Evolutionary conservation across 2,329 filamentous ascomycete genomes (phyloP).

Genomic region (Cladosporium phlei): DNA sequence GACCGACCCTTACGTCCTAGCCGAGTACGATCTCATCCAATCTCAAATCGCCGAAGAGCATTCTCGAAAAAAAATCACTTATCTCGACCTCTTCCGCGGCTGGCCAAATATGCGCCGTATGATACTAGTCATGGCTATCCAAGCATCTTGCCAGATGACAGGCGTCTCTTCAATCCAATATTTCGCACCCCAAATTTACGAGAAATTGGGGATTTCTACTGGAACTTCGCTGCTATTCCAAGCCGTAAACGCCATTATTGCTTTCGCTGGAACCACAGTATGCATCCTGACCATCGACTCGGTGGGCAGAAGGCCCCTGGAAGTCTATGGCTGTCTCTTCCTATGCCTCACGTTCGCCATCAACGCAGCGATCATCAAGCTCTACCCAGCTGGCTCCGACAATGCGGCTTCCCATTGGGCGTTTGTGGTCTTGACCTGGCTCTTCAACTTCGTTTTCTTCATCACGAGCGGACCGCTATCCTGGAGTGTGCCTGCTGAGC

Average conservation of each 20-base stretch:
- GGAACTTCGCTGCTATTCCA: conserved; percentile 20
- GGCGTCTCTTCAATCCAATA: conserved; percentile 30
- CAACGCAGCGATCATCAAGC: conserved; percentile 21
- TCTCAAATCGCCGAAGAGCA: conserved; percentile 23
- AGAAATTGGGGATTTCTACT: conserved; percentile 21
- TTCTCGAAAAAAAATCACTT: conserved; percentile 18
- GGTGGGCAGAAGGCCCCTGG: conserved; percentile 20
- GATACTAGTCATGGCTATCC: conserved; percentile 24
- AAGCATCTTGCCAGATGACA: conserved; percentile 29
- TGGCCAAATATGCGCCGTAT: conserved; percentile 24
- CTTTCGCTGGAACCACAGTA: conserved; percentile 18
- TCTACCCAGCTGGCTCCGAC: conserved; percentile 15
- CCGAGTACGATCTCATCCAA: conserved; percentile 25
- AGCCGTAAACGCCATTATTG: conserved; percentile 22
- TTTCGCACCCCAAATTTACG: conserved; percentile 26
- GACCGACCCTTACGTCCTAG: conserved; percentile 22
- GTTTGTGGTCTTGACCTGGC: conserved; percentile 25
- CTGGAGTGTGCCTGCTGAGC: conserved; percentile 27
- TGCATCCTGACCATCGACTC: conserved; percentile 24
- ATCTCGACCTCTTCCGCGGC: conserved; percentile 23
- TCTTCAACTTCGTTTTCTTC: conserved; percentile 23
- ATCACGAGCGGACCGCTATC: conserved; percentile 18
- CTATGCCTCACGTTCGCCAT: conserved; percentile 23
- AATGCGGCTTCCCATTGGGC: conserved; percentile 22
- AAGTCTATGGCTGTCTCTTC: conserved; percentile 23